Percentiles rank a stretch among this genome's conserved stretches.
These are phyloP conservation scores for Albatrellus ellisii DNA, from an alignment of 768 basidiomycete species.

Conservation along the genomic window DNA sequence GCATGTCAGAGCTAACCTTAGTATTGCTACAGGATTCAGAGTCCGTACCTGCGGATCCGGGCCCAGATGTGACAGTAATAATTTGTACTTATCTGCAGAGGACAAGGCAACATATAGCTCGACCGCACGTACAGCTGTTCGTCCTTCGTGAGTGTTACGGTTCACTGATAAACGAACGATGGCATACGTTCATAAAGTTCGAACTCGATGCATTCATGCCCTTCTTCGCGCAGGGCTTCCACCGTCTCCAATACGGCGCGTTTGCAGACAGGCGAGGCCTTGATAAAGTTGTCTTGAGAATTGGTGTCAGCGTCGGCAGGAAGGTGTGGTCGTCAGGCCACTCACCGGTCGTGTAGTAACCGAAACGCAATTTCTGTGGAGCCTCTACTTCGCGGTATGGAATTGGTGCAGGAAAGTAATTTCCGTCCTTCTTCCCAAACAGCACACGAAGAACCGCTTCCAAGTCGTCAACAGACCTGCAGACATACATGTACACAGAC, in stretches of 20 bases:
- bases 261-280: constrained; percentile 14
- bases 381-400: constrained; percentile 47
- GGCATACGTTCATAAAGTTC: constrained; percentile 17
- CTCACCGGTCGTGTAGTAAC: constrained; percentile 53
- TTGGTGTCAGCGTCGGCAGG: too few species aligned
- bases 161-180: neutral
- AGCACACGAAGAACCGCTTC: constrained; percentile 38
- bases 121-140: constrained; percentile 2
- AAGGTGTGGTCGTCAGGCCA: too few species aligned
- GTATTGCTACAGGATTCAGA: neutral
- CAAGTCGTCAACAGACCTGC: constrained; percentile 61
- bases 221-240: constrained; percentile 21
- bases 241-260: constrained; percentile 26
- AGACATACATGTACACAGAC: too few species aligned
- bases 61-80: constrained; percentile 9
- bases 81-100: constrained; percentile 12
- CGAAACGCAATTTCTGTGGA: constrained; percentile 51
- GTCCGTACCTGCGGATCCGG: constrained; percentile 10
- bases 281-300: constrained; percentile 7
- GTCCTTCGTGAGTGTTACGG: neutral
- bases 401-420: constrained; percentile 29
- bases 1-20: neutral
- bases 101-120: constrained; percentile 5
- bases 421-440: constrained; percentile 28
- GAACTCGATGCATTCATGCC: constrained; percentile 30